A percentile compares a stretch with the other conserved stretches of the same genome.
Evolutionary conservation across 768 basidiomycete genomes (phyloP).

Genomic region (Mycena pura): DNA sequence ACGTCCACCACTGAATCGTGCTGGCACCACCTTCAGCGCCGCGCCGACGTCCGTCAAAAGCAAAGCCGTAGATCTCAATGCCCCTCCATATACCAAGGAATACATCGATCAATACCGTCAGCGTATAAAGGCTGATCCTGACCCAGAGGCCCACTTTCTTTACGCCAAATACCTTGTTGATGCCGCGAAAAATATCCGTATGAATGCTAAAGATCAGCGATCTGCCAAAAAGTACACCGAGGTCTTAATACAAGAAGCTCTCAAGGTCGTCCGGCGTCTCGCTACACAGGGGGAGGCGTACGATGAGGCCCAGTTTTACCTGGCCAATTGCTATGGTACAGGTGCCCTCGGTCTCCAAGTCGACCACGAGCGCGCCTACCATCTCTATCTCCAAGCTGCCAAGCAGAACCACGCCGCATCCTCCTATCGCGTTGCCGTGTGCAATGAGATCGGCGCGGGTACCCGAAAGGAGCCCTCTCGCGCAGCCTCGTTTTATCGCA

Average conservation of each 20-base stretch:
- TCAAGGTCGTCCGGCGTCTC: conserved; percentile 91
- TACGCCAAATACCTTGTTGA: conserved; percentile 99
- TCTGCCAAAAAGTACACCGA: conserved; percentile 92
- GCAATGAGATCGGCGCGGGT: conserved; percentile 98
- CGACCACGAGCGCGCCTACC: conserved; percentile 97
- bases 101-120: conserved; percentile 98
- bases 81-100: conserved; percentile 91
- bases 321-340: conserved; percentile 96
- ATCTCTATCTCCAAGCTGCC: conserved; percentile 94
- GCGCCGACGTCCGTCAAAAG: conserved; percentile 66
- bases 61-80: conserved; percentile 81
- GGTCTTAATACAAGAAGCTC: conserved; percentile 80
- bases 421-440: conserved; percentile 96
- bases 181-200: conserved; percentile 91
- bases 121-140: conserved; percentile 96
- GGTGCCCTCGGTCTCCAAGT: conserved; percentile 95
- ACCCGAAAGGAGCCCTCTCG: conserved; percentile 87
- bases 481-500: conserved; percentile 95
- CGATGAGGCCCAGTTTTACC: conserved; percentile 97
- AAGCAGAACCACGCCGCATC: conserved; percentile 97
- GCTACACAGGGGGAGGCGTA: conserved; percentile 93
- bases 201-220: conserved; percentile 75
- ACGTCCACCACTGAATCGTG: conserved; percentile 62
- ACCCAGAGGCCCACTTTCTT: conserved; percentile 96
- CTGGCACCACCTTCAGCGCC: conserved; percentile 63